These are phyloP conservation scores for Perkinsus marinus DNA, from an alignment of 169 alveolate genomes.

Conservation along the genomic window DNA sequence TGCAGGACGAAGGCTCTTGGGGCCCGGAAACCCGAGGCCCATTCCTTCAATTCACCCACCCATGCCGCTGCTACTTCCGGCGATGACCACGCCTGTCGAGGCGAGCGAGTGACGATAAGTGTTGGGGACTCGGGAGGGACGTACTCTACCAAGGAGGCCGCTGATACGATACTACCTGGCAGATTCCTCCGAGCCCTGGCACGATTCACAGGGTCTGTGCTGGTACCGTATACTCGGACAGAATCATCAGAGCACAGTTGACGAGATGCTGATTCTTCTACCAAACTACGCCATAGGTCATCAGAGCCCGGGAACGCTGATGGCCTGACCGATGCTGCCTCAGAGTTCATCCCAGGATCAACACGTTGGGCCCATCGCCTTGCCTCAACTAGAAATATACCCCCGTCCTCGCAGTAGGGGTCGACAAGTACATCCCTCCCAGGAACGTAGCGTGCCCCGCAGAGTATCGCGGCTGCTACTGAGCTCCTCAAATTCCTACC, in stretches of 20 bases:
- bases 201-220: not conserved
- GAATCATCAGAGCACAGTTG: not conserved
- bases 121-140: not conserved
- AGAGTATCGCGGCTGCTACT: not conserved
- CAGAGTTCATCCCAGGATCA: not conserved
- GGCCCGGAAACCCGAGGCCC: not conserved
- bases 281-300: not conserved
- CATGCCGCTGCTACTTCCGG: not conserved
- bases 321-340: not conserved
- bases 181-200: not conserved
- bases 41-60: not conserved
- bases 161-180: not conserved
- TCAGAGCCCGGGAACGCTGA: not conserved
- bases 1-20: not conserved
- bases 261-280: not conserved
- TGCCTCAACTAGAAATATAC: not conserved
- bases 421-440: not conserved
- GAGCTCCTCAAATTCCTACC: not conserved
- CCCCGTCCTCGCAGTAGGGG: not conserved
- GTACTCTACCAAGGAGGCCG: not conserved
- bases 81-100: not conserved
- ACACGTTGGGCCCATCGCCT: not conserved
- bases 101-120: not conserved
- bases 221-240: not conserved
- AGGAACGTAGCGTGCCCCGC: not conserved